Percentiles rank a stretch among this genome's conserved stretches.
phyloP scores from a whole-genome alignment of 495 filamentous ascomycete species.

The Neurospora sp. region DNA sequence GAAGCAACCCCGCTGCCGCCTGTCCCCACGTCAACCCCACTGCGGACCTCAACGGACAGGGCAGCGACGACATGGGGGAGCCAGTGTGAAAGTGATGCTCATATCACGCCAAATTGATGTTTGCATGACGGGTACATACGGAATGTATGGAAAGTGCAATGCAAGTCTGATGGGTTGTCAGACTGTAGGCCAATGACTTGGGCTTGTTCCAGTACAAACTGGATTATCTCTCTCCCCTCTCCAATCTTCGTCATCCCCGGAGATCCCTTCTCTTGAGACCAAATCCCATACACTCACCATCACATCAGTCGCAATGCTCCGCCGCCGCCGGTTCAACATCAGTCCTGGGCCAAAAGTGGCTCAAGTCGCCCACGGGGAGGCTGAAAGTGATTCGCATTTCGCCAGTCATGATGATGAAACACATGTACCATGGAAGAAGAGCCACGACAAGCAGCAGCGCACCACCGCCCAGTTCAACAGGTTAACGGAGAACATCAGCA shows the following conservation, averaged over 20 bases:
- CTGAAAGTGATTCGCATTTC: slow-evolving; percentile 46
- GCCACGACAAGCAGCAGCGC: slow-evolving; percentile 35
- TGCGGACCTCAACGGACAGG: neutral
- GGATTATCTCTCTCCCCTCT: neutral
- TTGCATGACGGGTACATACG: neutral
- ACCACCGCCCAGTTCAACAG: too few species aligned
- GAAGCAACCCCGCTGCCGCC: neutral
- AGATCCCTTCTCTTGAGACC: neutral
- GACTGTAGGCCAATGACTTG: neutral
- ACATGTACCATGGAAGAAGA: slow-evolving; percentile 45
- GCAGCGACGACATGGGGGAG: too few species aligned
- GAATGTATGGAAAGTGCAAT: neutral
- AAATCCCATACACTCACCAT: neutral
- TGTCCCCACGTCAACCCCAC: neutral
- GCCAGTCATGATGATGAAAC: slow-evolving; percentile 43
- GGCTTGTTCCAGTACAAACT: neutral
- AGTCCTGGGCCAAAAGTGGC: slow-evolving; percentile 41
- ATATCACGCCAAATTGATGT: neutral
- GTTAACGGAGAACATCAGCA: too few species aligned
- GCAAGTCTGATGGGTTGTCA: neutral
- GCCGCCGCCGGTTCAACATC: slow-evolving; percentile 32
- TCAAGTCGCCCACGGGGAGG: slow-evolving; percentile 44
- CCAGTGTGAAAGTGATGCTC: too few species aligned
- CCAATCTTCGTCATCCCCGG: neutral
- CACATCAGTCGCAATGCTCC: slow-evolving; percentile 11